Evolutionary conservation across 1,284 basidiomycete species (phyloP).

Genomic region (Vanrija sp.): DNA sequence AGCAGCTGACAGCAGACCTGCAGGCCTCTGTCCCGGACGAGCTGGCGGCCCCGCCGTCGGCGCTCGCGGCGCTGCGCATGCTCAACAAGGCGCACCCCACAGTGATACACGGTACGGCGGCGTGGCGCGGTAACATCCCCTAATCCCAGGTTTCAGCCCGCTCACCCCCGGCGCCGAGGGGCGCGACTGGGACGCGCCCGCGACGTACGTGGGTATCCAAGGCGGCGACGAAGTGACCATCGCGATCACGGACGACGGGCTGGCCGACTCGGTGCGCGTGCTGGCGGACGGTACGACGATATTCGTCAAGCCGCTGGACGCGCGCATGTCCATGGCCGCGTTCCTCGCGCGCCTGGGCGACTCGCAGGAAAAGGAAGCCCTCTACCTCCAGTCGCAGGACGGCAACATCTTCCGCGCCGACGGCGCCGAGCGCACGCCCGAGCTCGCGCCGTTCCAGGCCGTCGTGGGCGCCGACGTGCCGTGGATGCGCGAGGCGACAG

Average conservation of each 20-base stretch:
- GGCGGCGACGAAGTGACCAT: conserved; percentile 61
- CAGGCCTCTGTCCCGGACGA: conserved; percentile 48
- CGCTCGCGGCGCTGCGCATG: conserved; percentile 69
- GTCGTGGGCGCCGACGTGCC: conserved; percentile 64
- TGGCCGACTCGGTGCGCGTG: conserved; percentile 69
- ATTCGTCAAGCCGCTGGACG: conserved; percentile 71
- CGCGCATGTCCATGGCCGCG: conserved; percentile 61
- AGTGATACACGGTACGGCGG: conserved; percentile 62
- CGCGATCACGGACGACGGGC: conserved; percentile 80
- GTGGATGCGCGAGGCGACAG: conserved; percentile 73
- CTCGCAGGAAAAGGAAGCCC: conserved; percentile 49
- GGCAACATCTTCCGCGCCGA: conserved; percentile 65
- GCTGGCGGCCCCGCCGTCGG: conserved; percentile 59
- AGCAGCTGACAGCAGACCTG: conserved; percentile 23
- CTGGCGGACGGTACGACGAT: conserved; percentile 57
- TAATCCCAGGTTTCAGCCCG: conserved; percentile 38
- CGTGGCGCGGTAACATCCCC: no score
- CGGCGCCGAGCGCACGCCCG: conserved; percentile 50
- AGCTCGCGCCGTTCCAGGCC: conserved; percentile 59
- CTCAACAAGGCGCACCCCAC: conserved; percentile 72
- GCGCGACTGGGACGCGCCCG: conserved; percentile 24
- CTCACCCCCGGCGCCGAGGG: not conserved
- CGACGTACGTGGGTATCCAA: conserved; percentile 51
- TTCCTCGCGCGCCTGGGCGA: conserved; percentile 53
- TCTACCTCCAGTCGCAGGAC: conserved; percentile 85